Evolutionary conservation across 768 basidiomycete species (phyloP).

Genomic region (Mycena rebaudengoi): DNA sequence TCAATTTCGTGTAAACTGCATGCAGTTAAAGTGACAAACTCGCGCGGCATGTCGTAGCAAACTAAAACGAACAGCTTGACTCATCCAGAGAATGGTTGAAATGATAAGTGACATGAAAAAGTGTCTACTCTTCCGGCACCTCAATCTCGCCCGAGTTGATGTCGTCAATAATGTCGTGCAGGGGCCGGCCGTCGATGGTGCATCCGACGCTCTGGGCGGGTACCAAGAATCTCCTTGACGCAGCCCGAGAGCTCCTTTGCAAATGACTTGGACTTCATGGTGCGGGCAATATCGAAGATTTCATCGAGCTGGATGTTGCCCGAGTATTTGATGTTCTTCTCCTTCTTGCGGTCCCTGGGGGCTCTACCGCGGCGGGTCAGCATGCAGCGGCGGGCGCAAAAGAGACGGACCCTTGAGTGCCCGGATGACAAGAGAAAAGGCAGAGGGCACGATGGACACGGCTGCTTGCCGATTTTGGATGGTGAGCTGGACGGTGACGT

Average conservation of each 20-base stretch:
- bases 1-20: too few relatives aligned
- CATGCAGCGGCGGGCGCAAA: too few relatives aligned
- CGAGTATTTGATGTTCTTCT: constrained; percentile 99
- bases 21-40: too few relatives aligned
- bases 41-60: too few relatives aligned
- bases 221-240: constrained; percentile 97
- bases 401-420: too few relatives aligned
- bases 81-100: constrained; percentile 88
- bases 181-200: constrained; percentile 91
- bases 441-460: constrained; percentile 95
- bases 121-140: too few relatives aligned
- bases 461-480: constrained; percentile 99
- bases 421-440: too few relatives aligned
- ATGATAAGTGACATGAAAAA: too few relatives aligned
- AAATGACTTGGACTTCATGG: too few relatives aligned
- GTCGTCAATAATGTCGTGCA: constrained; percentile 91
- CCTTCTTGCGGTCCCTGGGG: constrained; percentile 99
- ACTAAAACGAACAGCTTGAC: too few relatives aligned
- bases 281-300: too few relatives aligned
- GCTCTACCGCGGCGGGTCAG: too few relatives aligned
- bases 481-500: constrained; percentile 96
- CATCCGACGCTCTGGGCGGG: constrained; percentile 96
- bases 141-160: constrained; percentile 87
- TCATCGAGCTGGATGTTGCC: constrained; percentile 94
- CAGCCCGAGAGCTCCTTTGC: constrained; percentile 88